phyloP scores from a whole-genome alignment of 164 flowering plant species.

The Dillenia turbinata region DNA sequence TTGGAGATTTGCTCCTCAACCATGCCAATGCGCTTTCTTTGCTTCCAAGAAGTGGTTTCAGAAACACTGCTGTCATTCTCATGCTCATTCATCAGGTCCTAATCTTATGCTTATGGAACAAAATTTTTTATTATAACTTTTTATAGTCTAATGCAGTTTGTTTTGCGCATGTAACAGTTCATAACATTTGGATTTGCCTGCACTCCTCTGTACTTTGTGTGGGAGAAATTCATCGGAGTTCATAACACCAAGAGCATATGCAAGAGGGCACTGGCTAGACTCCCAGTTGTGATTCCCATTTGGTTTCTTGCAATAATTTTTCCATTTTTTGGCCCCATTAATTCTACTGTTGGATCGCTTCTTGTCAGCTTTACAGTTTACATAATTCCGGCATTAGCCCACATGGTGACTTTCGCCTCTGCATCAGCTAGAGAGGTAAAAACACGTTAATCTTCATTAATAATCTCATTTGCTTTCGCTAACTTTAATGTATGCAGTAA shows the following conservation, averaged over 20 bases:
- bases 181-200: constrained; percentile 78
- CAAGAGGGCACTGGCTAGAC: constrained; percentile 53
- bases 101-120: background rate
- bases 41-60: constrained; percentile 52
- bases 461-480: background rate
- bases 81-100: constrained; percentile 80
- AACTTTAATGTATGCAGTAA: background rate
- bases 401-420: constrained; percentile 60
- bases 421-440: constrained; percentile 61
- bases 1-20: constrained; percentile 61
- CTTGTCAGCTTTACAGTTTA: constrained; percentile 83
- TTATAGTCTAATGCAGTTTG: too few species aligned
- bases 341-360: constrained; percentile 70
- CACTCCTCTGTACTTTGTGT: constrained; percentile 72
- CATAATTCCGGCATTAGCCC: constrained; percentile 70
- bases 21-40: constrained; percentile 64
- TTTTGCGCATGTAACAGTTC: constrained; percentile 29
- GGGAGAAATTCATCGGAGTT: constrained; percentile 60
- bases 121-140: too few species aligned
- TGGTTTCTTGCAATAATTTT: constrained; percentile 72
- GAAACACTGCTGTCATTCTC: constrained; percentile 60
- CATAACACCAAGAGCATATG: constrained; percentile 58
- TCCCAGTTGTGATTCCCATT: constrained; percentile 69
- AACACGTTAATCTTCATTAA: background rate
- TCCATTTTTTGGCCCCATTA: constrained; percentile 81